Percentiles rank a stretch among this genome's conserved stretches.
Evolutionary conservation across 257 asterid species (phyloP).

Genomic region (Petunia axillaris): DNA sequence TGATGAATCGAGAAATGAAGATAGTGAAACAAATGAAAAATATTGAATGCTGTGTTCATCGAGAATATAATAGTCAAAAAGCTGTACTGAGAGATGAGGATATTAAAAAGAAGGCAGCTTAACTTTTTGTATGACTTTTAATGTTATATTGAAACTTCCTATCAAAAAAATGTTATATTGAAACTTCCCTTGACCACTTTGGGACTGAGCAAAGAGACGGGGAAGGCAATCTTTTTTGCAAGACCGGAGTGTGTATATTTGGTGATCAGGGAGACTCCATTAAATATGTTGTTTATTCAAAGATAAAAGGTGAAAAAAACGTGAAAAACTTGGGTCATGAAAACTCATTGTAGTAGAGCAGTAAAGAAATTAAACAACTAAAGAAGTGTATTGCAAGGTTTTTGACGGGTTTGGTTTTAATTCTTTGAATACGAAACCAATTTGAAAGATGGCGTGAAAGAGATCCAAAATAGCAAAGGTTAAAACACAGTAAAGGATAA

Average conservation of each 20-base stretch:
- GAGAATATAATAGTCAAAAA: constrained; percentile 6
- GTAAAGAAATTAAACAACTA: not conserved
- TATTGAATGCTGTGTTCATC: not conserved
- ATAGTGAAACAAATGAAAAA: not conserved
- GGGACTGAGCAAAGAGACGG: not conserved
- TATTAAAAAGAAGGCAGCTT: not conserved
- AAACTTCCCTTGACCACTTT: not conserved
- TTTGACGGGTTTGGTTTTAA: not conserved
- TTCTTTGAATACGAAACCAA: not conserved
- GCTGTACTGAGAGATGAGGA: not conserved
- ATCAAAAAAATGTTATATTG: not conserved
- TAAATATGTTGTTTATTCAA: not conserved
- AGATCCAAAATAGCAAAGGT: constrained; percentile 2
- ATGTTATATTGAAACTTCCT: not conserved
- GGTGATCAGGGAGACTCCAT: not conserved
- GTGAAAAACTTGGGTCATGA: not conserved
- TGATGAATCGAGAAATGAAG: not conserved
- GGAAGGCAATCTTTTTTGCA: not conserved
- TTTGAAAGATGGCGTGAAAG: not conserved
- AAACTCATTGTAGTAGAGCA: not conserved
- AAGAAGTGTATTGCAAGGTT: not conserved
- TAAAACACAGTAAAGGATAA: not conserved
- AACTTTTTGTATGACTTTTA: not conserved
- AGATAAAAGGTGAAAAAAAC: not conserved
- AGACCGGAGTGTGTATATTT: not conserved